Evolutionary conservation across 352 stramenopile species (phyloP), one percentile per base, ranked within the genome.

Genomic region (Phytophthora tentaculata): DNA sequence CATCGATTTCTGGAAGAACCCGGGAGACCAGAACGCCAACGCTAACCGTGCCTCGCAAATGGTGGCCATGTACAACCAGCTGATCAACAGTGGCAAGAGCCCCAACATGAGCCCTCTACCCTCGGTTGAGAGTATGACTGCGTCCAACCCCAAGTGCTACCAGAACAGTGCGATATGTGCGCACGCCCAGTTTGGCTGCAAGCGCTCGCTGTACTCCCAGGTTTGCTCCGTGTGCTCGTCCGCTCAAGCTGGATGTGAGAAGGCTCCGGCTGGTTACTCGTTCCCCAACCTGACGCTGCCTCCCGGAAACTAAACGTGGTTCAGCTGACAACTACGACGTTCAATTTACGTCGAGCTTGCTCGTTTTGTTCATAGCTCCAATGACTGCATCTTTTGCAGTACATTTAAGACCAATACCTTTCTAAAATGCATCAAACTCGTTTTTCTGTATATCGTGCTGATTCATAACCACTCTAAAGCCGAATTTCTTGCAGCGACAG

Each of bases 81-180:
- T 73, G 10, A 49, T 49, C 13, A 56, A 35, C 12, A 83, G 74
- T 39, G 19, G 74, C 2, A 69, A 43, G 45, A 80, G 69, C 0
- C 41, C 45, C 8, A 75, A 88, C 51, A 88, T 89, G 79, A 29
- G 80, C 50, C 23, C 72, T 20, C 49, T 92, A 37, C 84, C 84
- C 1, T 77, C 76, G 2, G 55, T 81, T 28, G 60, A 64, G 9
- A 56, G 52, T 2, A 66, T 91, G 13, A 74, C 56, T 1, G 62
- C 59, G 10, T 37, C 29, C 12, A 92, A 92, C 56, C 81, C 84
- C 13, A 70, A 74, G 29, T 92, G 84, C 67, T 90, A 88, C 63
- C 60, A 76, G 50, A 92, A 90, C 75, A 89, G 67, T 56, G 53
- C 71, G 14, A 24, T 58, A 23, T 92, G 84, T 44, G 79, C 80